A percentile compares a stretch with the other conserved stretches of the same genome.
phyloP scores from a whole-genome alignment of 2,329 filamentous ascomycete genomes.

The Ophiosphaerella herpotricha region DNA sequence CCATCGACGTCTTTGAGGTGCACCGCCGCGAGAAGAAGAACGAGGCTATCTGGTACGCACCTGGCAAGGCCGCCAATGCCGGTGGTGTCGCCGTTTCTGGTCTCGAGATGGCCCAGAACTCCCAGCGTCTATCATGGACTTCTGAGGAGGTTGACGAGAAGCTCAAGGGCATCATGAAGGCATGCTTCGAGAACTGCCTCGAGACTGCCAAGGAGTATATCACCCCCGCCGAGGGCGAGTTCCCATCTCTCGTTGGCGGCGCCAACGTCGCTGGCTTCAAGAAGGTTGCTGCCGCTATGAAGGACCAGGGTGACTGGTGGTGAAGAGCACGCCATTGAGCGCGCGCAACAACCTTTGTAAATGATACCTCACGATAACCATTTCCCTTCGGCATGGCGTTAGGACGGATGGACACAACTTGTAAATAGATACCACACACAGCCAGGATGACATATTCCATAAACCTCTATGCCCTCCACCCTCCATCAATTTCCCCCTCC shows the following conservation, averaged over 20 bases:
- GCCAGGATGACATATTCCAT: conserved; percentile 9
- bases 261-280: conserved; percentile 97
- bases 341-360: conserved; percentile 15
- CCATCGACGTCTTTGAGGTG: conserved; percentile 90
- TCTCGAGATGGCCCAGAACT: conserved; percentile 99
- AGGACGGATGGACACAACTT: conserved; percentile 8
- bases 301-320: conserved; percentile 96
- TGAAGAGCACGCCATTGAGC: conserved; percentile 22
- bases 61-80: conserved; percentile 93
- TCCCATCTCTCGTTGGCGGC: conserved; percentile 88
- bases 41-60: conserved; percentile 88
- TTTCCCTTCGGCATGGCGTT: conserved; percentile 26
- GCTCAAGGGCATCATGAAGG: conserved; percentile 94
- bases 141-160: conserved; percentile 86
- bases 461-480: neutral
- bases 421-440: conserved; percentile 29
- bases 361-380: conserved; percentile 33
- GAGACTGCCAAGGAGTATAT: conserved; percentile 90
- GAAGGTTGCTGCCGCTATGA: conserved; percentile 94
- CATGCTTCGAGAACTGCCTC: conserved; percentile 87
- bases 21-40: conserved; percentile 71
- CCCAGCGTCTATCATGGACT: conserved; percentile 81
- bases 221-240: conserved; percentile 74
- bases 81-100: conserved; percentile 97
- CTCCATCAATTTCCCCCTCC: too few species aligned